phyloP scores from a whole-genome alignment of 768 basidiomycete genomes.

The Phlebiopsis flavidoalba region DNA sequence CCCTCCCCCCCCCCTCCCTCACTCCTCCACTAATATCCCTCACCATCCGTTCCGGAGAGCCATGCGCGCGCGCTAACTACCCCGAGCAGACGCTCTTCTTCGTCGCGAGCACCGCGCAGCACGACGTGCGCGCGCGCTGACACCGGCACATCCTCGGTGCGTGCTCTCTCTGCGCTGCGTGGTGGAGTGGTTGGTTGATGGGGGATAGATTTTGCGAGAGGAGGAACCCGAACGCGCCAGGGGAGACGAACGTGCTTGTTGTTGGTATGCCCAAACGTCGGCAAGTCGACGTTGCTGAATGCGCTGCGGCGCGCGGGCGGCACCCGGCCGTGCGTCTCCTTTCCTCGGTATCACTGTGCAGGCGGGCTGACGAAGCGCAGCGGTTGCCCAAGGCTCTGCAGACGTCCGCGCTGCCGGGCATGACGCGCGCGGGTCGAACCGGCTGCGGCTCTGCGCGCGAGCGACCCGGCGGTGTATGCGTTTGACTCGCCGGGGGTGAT shows the following conservation, averaged over 20 bases:
- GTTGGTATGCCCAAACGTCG: constrained; percentile 99
- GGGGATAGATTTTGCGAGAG: constrained; percentile 72
- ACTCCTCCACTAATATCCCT: background rate
- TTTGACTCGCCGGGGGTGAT: constrained; percentile 59
- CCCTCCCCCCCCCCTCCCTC: constrained; percentile 14
- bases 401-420: constrained; percentile 85
- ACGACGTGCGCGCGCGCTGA: constrained; percentile 58
- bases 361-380: constrained; percentile 27
- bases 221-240: constrained; percentile 61
- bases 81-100: constrained; percentile 67
- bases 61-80: constrained; percentile 64
- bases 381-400: constrained; percentile 84
- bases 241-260: constrained; percentile 85
- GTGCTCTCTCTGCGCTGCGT: too few species aligned
- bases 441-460: constrained; percentile 69
- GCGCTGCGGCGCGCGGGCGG: constrained; percentile 82
- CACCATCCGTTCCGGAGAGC: constrained; percentile 67
- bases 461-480: too few species aligned
- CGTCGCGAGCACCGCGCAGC: constrained; percentile 63
- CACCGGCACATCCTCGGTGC: constrained; percentile 69
- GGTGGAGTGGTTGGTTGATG: too few species aligned
- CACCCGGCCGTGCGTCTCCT: constrained; percentile 70
- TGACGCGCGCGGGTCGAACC: constrained; percentile 83
- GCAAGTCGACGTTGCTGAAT: constrained; percentile 93
- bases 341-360: background rate